These are phyloP conservation scores for Saturnispora ahearnii DNA, from an alignment of 805 yeast species.

Conservation along the genomic window DNA sequence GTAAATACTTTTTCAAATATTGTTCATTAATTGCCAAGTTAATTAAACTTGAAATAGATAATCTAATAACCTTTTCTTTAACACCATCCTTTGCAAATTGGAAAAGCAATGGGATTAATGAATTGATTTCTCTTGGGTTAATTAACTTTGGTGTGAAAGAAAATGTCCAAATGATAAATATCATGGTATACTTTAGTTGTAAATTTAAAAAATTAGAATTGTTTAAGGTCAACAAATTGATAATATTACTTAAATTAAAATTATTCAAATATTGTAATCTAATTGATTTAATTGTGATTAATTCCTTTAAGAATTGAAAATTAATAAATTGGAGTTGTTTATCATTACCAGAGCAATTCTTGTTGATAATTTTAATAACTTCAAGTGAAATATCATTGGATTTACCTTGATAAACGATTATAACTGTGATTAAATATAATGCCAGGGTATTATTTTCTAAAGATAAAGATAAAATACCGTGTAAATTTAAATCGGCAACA, in stretches of 20 bases:
- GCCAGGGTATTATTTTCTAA: background rate
- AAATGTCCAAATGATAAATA: conserved; percentile 76
- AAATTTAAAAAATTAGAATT: conserved; percentile 43
- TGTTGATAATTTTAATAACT: background rate
- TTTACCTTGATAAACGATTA: background rate
- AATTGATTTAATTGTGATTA: conserved; percentile 45
- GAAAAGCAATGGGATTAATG: conserved; percentile 33
- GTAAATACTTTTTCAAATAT: conserved; percentile 47
- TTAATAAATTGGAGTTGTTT: background rate
- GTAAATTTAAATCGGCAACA: too few relatives aligned
- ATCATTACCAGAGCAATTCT: background rate
- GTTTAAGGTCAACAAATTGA: background rate
- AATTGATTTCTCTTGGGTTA: conserved; percentile 32
- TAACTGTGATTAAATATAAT: conserved; percentile 1
- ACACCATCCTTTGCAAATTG: conserved; percentile 67
- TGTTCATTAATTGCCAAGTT: conserved; percentile 41
- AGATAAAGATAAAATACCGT: background rate
- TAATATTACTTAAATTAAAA: background rate
- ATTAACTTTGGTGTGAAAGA: conserved; percentile 45
- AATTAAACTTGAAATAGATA: conserved; percentile 66
- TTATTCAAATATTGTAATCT: conserved; percentile 40
- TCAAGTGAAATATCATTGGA: background rate
- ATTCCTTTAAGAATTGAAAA: conserved; percentile 55
- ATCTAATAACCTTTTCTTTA: conserved; percentile 84
- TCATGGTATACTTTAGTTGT: conserved; percentile 75